Evolutionary conservation across 2,329 filamentous ascomycete genomes (phyloP).

Genomic region (Aquanectria penicillioides): DNA sequence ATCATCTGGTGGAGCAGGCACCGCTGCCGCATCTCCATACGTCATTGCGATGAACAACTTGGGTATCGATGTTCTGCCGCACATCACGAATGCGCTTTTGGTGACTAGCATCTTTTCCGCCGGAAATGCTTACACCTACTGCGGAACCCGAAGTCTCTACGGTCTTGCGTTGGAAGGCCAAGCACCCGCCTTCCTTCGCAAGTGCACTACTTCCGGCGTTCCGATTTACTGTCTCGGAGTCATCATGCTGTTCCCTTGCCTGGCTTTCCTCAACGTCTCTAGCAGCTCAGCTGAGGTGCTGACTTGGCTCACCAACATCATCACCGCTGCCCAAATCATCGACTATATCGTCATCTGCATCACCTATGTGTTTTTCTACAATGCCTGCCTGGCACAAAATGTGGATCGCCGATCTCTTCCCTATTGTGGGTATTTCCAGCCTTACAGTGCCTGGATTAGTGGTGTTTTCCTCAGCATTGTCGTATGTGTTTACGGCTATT

Average conservation of each 20-base stretch:
- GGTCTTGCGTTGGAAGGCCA: conserved; percentile 60
- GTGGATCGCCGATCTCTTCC: conserved; percentile 62
- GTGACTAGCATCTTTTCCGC: conserved; percentile 53
- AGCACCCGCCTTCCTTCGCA: conserved; percentile 60
- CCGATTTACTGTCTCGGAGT: conserved; percentile 66
- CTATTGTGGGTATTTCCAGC: conserved; percentile 67
- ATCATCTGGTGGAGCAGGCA: conserved; percentile 42
- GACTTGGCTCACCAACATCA: conserved; percentile 63
- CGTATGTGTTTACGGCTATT: conserved; percentile 60
- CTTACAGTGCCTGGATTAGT: conserved; percentile 58
- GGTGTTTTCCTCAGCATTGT: conserved; percentile 46
- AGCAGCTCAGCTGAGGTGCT: conserved; percentile 58
- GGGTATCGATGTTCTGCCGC: conserved; percentile 60
- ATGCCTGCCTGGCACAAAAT: conserved; percentile 61
- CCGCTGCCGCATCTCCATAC: conserved; percentile 67
- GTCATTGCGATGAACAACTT: conserved; percentile 69
- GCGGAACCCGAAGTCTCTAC: conserved; percentile 58
- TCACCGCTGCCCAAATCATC: conserved; percentile 66
- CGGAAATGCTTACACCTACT: conserved; percentile 61
- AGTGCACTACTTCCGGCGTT: conserved; percentile 68
- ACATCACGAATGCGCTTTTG: conserved; percentile 64
- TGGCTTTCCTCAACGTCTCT: conserved; percentile 61
- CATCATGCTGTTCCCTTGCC: conserved; percentile 60
- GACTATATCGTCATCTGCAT: conserved; percentile 65
- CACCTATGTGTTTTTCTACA: conserved; percentile 58